A percentile compares a stretch with the other conserved stretches of the same genome.
Conservation (phyloP, 2,329 filamentous ascomycete species). For the Curvularia sp. region DNA sequence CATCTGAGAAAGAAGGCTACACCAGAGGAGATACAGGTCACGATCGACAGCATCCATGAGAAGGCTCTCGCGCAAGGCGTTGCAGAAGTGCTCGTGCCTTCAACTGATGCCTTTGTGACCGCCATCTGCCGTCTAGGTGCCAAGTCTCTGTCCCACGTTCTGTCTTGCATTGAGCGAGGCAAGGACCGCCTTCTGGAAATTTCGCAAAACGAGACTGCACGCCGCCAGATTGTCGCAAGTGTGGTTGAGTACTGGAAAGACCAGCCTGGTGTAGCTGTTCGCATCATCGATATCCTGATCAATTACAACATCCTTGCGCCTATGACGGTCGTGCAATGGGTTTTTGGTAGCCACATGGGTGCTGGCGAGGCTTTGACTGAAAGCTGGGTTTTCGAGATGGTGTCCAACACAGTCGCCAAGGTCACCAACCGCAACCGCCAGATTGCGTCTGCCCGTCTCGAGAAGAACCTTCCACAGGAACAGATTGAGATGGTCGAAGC, state of each 20-base stretch:
- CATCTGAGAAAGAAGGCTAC: conserved; percentile 84
- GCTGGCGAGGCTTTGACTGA: conserved; percentile 73
- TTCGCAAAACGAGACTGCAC: conserved; percentile 73
- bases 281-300: conserved; percentile 93
- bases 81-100: conserved; percentile 78
- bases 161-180: conserved; percentile 93
- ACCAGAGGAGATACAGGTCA: conserved; percentile 83
- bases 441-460: conserved; percentile 70
- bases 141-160: conserved; percentile 93
- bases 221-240: conserved; percentile 86
- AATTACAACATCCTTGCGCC: conserved; percentile 96
- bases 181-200: conserved; percentile 86
- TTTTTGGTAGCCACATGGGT: conserved; percentile 70
- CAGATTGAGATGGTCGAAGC: conserved; percentile 69
- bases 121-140: conserved; percentile 91
- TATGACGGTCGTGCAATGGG: conserved; percentile 86
- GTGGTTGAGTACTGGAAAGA: conserved; percentile 93
- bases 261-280: conserved; percentile 88
- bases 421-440: conserved; percentile 86
- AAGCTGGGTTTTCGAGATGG: conserved; percentile 85
- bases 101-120: conserved; percentile 92
- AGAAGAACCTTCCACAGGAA: conserved; percentile 62
- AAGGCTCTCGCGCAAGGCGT: conserved; percentile 73
- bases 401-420: conserved; percentile 86
- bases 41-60: conserved; percentile 82